A percentile compares a stretch with the other conserved stretches of the same genome.
Conservation (phyloP, 2,329 filamentous ascomycete species). For the Fusarium hainanense region DNA sequence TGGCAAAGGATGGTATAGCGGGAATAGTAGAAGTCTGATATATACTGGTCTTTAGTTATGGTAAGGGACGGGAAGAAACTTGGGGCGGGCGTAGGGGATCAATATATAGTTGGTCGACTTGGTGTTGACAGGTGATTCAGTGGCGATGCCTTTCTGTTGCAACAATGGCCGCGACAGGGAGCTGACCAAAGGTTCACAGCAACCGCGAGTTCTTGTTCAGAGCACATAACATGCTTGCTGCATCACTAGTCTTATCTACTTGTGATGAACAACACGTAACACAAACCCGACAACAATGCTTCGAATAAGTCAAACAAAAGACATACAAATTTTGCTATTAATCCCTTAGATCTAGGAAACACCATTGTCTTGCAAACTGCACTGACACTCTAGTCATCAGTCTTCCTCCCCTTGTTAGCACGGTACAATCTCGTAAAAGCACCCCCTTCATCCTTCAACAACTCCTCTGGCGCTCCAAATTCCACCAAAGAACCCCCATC, state of each 20-base stretch:
- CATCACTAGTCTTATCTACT: background rate
- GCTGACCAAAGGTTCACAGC: background rate
- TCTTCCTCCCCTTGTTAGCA: conserved; percentile 39
- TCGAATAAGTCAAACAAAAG: background rate
- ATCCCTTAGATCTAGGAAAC: background rate
- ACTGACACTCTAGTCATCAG: background rate
- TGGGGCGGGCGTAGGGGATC: background rate
- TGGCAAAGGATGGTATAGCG: background rate
- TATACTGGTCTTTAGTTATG: background rate
- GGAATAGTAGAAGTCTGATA: background rate
- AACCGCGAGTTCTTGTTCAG: background rate
- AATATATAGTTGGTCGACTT: background rate
- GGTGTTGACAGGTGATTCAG: background rate
- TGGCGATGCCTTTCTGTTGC: background rate
- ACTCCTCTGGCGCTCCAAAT: conserved; percentile 43
- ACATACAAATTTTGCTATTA: background rate
- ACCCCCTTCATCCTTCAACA: conserved; percentile 37
- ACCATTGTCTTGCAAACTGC: background rate
- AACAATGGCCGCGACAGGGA: background rate
- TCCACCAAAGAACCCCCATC: conserved; percentile 47
- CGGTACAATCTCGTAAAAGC: conserved; percentile 42
- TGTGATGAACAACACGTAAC: background rate
- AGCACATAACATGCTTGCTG: too few relatives aligned
- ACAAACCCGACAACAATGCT: background rate
- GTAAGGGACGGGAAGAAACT: background rate